Evolutionary conservation across 2,329 filamentous ascomycete genomes (phyloP).

Genomic region (Penicillium verrucosum): DNA sequence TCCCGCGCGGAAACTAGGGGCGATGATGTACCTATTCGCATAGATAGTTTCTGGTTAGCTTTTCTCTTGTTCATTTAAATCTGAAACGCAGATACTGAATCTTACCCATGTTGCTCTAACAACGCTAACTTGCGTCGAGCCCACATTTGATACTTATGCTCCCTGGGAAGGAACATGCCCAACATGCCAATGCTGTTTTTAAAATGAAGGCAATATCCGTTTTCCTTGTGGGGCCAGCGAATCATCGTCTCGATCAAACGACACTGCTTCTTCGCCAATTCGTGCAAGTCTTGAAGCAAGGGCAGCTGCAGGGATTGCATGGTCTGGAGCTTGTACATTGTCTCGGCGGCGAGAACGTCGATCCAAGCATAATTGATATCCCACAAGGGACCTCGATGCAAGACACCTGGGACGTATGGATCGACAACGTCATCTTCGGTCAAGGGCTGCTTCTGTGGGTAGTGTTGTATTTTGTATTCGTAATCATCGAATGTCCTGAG

Average conservation of each 20-base stretch:
- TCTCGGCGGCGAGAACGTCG: slow-evolving; percentile 73
- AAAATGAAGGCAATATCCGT: slow-evolving; percentile 67
- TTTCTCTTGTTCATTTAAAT: neutral
- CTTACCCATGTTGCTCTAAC: slow-evolving; percentile 76
- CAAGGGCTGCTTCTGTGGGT: slow-evolving; percentile 53
- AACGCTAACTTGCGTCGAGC: slow-evolving; percentile 72
- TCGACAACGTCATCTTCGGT: slow-evolving; percentile 67
- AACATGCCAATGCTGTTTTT: slow-evolving; percentile 76
- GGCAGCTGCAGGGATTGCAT: slow-evolving; percentile 55
- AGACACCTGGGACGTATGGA: slow-evolving; percentile 65
- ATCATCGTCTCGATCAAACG: slow-evolving; percentile 77
- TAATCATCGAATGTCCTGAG: slow-evolving; percentile 64
- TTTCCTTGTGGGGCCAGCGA: slow-evolving; percentile 66
- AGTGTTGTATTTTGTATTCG: slow-evolving; percentile 61
- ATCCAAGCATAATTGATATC: slow-evolving; percentile 70
- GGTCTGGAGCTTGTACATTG: slow-evolving; percentile 78
- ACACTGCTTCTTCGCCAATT: slow-evolving; percentile 66
- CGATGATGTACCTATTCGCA: slow-evolving; percentile 73
- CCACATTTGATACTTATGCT: slow-evolving; percentile 72
- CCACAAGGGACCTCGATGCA: slow-evolving; percentile 70
- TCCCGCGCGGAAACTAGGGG: slow-evolving; percentile 66
- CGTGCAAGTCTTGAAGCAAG: slow-evolving; percentile 53
- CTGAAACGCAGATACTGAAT: neutral
- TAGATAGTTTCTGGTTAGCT: neutral
- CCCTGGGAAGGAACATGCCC: slow-evolving; percentile 73